These are phyloP conservation scores for Neotropicomus parvogracilis DNA, from an alignment of 1,284 basidiomycete genomes.

Conservation along the genomic window DNA sequence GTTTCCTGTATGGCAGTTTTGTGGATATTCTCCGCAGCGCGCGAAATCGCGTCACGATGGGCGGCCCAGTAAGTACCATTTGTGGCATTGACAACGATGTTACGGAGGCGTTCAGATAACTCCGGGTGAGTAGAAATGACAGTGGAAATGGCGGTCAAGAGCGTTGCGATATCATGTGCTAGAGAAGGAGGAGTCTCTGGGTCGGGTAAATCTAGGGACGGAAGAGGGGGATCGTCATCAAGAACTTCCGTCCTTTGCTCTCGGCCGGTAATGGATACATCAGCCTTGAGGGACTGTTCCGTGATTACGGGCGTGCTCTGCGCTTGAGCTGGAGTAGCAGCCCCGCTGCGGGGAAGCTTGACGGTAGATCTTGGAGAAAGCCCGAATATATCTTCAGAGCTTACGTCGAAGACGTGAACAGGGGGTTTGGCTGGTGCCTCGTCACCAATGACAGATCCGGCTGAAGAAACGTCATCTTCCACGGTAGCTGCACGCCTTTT, in stretches of 20 bases:
- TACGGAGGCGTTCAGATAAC: conserved; percentile 60
- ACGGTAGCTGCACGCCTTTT: conserved; percentile 43
- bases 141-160: conserved; percentile 52
- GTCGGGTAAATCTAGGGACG: conserved; percentile 40
- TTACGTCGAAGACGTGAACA: conserved; percentile 55
- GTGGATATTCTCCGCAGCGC: conserved; percentile 50
- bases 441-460: conserved; percentile 50
- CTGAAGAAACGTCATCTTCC: conserved; percentile 51
- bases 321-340: conserved; percentile 34
- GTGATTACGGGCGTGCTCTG: conserved; percentile 33
- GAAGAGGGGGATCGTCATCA: conserved; percentile 53
- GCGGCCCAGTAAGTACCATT: conserved; percentile 64
- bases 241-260: conserved; percentile 18
- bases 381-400: conserved; percentile 34
- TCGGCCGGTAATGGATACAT: conserved; percentile 9
- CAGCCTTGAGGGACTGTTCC: conserved; percentile 23
- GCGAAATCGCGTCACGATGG: conserved; percentile 55
- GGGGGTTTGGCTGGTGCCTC: conserved; percentile 52
- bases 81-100: conserved; percentile 56
- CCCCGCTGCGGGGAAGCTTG: conserved; percentile 15
- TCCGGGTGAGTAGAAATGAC: conserved; percentile 65
- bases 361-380: conserved; percentile 15
- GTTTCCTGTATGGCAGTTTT: conserved; percentile 43
- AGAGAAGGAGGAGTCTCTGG: conserved; percentile 44
- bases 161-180: conserved; percentile 56